Evolutionary conservation across 106 monocot species (phyloP).

Genomic region (Narthecium ossifragum): DNA sequence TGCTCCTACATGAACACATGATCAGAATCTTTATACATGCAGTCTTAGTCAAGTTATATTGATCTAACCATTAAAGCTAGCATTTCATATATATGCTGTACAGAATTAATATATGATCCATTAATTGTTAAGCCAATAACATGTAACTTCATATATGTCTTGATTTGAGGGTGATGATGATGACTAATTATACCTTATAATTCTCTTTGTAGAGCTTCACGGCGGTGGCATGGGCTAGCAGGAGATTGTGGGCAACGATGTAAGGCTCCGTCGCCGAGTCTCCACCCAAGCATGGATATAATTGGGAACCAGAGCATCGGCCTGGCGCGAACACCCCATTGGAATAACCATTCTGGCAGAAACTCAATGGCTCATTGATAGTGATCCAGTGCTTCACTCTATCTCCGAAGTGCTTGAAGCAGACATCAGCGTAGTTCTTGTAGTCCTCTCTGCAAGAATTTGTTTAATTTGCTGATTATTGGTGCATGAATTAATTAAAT

Average conservation of each 20-base stretch:
- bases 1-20: constrained; percentile 21
- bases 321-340: constrained; percentile 34
- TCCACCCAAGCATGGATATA: constrained; percentile 20
- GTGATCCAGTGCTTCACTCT: constrained; percentile 78
- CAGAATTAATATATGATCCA: no score
- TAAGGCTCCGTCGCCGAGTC: constrained; percentile 59
- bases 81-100: no score
- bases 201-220: constrained; percentile 49
- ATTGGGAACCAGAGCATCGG: constrained; percentile 40
- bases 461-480: neutral
- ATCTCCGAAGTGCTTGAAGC: constrained; percentile 57
- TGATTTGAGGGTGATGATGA: no score
- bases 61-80: neutral
- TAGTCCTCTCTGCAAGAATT: constrained; percentile 32
- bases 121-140: no score
- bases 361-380: constrained; percentile 58
- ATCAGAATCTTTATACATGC: no score
- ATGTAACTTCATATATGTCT: no score
- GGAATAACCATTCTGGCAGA: constrained; percentile 23
- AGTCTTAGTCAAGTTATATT: no score
- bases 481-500: neutral
- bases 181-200: constrained; percentile 67
- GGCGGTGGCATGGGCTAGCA: constrained; percentile 48
- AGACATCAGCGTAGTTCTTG: constrained; percentile 31
- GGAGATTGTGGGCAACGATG: constrained; percentile 28